Evolutionary conservation across 169 alveolate genomes (phyloP), one percentile per base, ranked within the genome.

Genomic region (Plasmodium knowlesi): DNA sequence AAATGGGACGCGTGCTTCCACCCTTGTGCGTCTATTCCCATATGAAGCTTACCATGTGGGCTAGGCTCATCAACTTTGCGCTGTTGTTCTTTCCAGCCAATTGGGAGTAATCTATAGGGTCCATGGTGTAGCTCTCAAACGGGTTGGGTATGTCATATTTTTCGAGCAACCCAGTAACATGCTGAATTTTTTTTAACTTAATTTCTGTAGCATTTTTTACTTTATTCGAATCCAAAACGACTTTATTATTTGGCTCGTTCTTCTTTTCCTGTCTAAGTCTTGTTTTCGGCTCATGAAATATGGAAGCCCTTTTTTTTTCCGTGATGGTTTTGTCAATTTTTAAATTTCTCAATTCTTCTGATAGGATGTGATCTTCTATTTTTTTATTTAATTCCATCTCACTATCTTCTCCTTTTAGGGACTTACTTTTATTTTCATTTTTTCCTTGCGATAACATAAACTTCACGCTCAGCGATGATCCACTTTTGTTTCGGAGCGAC

Each of bases 91-190:
- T 28, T 0, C 94, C 94, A 54, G 32, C 37, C 72, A 88, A 61
- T 43, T 78, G 89, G 43, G 94, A 88, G 50, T 78, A 88, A 57
- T 88, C 94, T 41, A 88, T 32, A n/a, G 88, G 67, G 5, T 88
- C 94, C 90, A 57, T 79, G 81, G 14, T 54, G 72, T 88, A 88
- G 25, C 81, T 88, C 34, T 78, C 94, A 22, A 88, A 88, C 9
- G 94, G 94, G 43, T 88, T 88, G 30, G 94, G 94, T 57, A 88
- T 88, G 50, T 88, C 82, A 78, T 88, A 88, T 57, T 88, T 88
- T 79, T 88, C 94, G 43, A 88, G 81, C 71, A 88, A 79, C n/a
- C 94, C 94, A 34, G 94, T 88, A n/a, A 88, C 94, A 14, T 88
- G 82, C 30, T 76, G 94, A 78, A 88, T 88, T 88, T 67, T 88